A percentile compares a stretch with the other conserved stretches of the same genome.
Conservation (phyloP, 1,284 basidiomycete genomes). For the Porogramme epimiltina region DNA sequence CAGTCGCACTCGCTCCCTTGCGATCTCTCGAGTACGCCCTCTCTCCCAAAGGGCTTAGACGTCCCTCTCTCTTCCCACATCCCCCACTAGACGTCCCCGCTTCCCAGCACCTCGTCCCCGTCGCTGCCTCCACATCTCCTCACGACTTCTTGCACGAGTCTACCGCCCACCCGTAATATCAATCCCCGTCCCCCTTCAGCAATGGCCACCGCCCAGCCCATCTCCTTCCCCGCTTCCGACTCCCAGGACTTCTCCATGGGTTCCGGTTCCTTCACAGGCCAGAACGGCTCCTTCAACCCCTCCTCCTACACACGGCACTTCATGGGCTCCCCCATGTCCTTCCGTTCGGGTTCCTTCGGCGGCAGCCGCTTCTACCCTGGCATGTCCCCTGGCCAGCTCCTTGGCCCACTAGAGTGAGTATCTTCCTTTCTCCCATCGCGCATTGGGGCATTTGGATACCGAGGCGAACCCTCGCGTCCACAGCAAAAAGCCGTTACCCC, state of each 20-base stretch:
- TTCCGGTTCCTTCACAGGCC: slow-evolving; percentile 50
- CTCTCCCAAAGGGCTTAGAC: background rate
- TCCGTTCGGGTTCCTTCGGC: slow-evolving; percentile 63
- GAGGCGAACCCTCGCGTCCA: background rate
- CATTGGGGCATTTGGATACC: background rate
- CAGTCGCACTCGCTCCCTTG: background rate
- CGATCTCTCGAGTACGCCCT: background rate
- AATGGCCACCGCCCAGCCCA: slow-evolving; percentile 57
- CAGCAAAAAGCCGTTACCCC: background rate
- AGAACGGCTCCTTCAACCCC: slow-evolving; percentile 55
- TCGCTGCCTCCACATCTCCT: background rate
- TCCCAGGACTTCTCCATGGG: slow-evolving; percentile 40
- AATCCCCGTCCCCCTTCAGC: slow-evolving; percentile 6
- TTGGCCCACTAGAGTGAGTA: slow-evolving; percentile 65
- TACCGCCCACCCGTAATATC: slow-evolving; percentile 5
- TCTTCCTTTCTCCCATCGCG: background rate
- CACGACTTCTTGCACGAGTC: slow-evolving; percentile 16
- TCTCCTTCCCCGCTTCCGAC: slow-evolving; percentile 36
- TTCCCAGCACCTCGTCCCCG: slow-evolving; percentile 7
- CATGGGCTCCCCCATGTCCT: slow-evolving; percentile 71
- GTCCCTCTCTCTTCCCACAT: slow-evolving; percentile 3
- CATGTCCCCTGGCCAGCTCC: slow-evolving; percentile 60
- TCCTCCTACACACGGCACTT: slow-evolving; percentile 66
- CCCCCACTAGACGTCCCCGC: slow-evolving; percentile 1
- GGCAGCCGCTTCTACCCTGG: slow-evolving; percentile 60